These are phyloP conservation scores for Mortierella alpina DNA, from an alignment of 192 early-diverging fungal species.

Conservation along the genomic window DNA sequence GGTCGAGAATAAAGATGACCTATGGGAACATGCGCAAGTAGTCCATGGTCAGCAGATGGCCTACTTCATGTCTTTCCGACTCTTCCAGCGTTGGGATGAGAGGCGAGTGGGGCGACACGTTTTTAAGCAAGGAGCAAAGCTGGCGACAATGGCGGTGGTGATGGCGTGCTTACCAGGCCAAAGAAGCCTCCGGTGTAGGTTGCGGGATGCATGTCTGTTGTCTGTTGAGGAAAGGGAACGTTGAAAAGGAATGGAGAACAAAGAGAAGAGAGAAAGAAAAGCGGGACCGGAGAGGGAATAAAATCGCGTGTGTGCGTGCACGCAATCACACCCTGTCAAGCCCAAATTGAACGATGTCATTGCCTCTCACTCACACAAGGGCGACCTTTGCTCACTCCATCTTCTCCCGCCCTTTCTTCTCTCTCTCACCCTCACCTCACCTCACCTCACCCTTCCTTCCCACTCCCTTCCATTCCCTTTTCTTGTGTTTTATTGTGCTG, in stretches of 20 bases:
- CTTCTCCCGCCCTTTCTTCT: too few species aligned
- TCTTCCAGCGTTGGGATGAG: not conserved
- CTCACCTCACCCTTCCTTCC: too few species aligned
- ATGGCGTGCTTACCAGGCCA: constrained; percentile 26
- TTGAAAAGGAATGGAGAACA: not conserved
- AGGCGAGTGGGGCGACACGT: not conserved
- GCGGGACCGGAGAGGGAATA: too few species aligned
- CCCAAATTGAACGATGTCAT: too few species aligned
- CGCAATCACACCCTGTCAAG: too few species aligned
- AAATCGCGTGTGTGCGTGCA: too few species aligned
- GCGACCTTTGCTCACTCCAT: too few species aligned
- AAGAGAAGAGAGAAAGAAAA: not conserved
- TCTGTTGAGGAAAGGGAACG: not conserved
- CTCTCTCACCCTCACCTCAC: too few species aligned
- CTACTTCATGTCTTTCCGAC: not conserved
- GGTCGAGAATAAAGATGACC: constrained; percentile 62
- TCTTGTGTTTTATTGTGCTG: too few species aligned
- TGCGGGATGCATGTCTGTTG: constrained; percentile 36
- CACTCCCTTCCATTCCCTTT: too few species aligned
- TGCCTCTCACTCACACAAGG: too few species aligned
- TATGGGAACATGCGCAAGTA: not conserved
- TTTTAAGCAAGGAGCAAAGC: too few species aligned
- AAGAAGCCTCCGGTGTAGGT: constrained; percentile 40
- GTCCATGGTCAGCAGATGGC: not conserved
- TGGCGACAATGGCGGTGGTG: not conserved